Conservation (phyloP, 306 rosid species). For the Senna siamea region DNA sequence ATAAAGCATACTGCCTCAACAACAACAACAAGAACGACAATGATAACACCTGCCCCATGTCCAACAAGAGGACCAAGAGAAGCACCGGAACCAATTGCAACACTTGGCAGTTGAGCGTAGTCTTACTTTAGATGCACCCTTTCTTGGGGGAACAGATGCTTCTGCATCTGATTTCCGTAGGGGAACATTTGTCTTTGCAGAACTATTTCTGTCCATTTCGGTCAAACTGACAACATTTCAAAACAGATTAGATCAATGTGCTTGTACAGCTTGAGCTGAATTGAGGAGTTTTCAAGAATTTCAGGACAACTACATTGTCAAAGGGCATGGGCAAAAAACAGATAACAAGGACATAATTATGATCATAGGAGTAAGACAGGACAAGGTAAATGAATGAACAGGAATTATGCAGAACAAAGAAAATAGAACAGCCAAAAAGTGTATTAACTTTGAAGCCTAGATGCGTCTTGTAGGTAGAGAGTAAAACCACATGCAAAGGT, state of each 20-base stretch:
- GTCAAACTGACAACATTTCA: conserved; percentile 52
- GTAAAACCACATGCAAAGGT: conserved; percentile 45
- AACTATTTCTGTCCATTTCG: conserved; percentile 32
- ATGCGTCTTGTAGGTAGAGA: conserved; percentile 29
- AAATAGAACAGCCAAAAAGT: conserved; percentile 5
- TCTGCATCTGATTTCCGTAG: conserved; percentile 19
- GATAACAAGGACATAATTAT: background rate
- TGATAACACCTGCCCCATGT: conserved; percentile 27
- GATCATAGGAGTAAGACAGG: conserved; percentile 12
- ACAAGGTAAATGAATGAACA: conserved; percentile 5
- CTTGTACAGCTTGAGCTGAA: conserved; percentile 16
- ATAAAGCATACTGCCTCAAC: conserved; percentile 41
- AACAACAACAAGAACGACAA: conserved; percentile 10
- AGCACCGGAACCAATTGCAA: conserved; percentile 37
- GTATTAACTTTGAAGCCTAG: conserved; percentile 30
- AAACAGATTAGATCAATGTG: conserved; percentile 30
- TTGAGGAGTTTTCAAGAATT: background rate
- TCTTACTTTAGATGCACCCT: conserved; percentile 15
- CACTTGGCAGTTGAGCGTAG: background rate
- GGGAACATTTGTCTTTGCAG: conserved; percentile 30
- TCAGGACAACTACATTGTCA: background rate
- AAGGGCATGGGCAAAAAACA: background rate
- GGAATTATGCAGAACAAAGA: conserved; percentile 23
- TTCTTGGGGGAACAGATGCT: background rate
- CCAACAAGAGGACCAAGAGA: conserved; percentile 45